These are phyloP conservation scores for Penicilliopsis zonata DNA, from an alignment of 495 filamentous ascomycete genomes.

Conservation along the genomic window DNA sequence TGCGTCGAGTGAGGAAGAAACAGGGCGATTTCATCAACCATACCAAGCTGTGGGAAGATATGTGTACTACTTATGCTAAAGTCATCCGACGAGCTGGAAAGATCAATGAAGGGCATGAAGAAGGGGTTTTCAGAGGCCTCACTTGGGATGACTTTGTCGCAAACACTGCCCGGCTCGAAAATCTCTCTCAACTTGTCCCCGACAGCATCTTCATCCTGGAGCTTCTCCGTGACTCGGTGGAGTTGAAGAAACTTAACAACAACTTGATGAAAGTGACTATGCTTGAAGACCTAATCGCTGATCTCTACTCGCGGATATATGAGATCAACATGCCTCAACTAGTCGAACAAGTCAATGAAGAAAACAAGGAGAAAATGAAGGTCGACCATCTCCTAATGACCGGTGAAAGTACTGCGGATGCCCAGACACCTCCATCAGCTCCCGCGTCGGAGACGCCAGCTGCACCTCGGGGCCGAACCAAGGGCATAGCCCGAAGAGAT, in stretches of 20 bases:
- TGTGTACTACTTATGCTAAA: conserved; percentile 60
- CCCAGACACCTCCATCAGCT: conserved; percentile 21
- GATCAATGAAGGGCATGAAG: conserved; percentile 55
- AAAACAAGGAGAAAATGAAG: conserved; percentile 45
- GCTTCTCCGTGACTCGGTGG: conserved; percentile 69
- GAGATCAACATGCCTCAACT: conserved; percentile 36
- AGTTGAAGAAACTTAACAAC: conserved; percentile 83
- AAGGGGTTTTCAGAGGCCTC: conserved; percentile 70
- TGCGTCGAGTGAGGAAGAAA: conserved; percentile 72
- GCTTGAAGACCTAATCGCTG: conserved; percentile 83
- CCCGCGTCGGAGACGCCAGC: conserved; percentile 27
- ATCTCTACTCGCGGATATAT: conserved; percentile 78
- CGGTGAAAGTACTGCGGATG: conserved; percentile 23
- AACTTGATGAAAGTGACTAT: conserved; percentile 70
- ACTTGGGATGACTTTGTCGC: conserved; percentile 68
- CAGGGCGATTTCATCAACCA: conserved; percentile 79
- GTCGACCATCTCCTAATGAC: conserved; percentile 45
- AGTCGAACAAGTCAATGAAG: conserved; percentile 34
- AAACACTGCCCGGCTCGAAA: conserved; percentile 43
- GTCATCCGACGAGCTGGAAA: conserved; percentile 58
- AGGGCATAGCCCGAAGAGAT: conserved; percentile 52
- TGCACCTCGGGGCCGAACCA: conserved; percentile 37
- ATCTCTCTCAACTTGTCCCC: conserved; percentile 29
- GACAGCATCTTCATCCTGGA: conserved; percentile 41
- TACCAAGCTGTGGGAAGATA: conserved; percentile 69